Evolutionary conservation across 1,139 yeast genomes (phyloP).

Genomic region (Taiozyma sp.): DNA sequence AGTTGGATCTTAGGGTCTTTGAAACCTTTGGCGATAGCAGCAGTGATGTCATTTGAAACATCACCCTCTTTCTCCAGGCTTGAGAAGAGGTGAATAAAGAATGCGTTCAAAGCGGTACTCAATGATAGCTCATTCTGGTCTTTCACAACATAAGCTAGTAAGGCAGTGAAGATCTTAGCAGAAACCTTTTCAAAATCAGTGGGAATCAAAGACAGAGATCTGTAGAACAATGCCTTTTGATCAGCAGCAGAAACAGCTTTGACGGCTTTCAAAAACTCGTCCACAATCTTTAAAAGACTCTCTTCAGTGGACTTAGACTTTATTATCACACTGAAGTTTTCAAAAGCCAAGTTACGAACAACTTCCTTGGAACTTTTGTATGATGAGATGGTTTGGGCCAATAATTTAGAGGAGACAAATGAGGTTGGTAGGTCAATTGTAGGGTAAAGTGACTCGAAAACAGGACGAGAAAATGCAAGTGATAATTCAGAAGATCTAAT

Average conservation of each 20-base stretch:
- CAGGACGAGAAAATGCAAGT: constrained; percentile 43
- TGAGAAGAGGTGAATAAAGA: constrained; percentile 38
- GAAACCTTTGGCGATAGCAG: constrained; percentile 51
- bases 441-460: constrained; percentile 37
- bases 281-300: constrained; percentile 32
- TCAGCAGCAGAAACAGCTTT: constrained; percentile 67
- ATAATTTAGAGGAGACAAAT: constrained; percentile 46
- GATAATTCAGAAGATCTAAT: constrained; percentile 80
- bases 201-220: constrained; percentile 33
- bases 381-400: constrained; percentile 56
- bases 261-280: constrained; percentile 52
- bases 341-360: constrained; percentile 51
- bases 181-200: constrained; percentile 26
- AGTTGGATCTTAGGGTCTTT: constrained; percentile 58
- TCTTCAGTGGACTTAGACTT: constrained; percentile 19
- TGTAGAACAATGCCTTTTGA: constrained; percentile 48
- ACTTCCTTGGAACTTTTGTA: constrained; percentile 68
- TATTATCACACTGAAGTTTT: constrained; percentile 32
- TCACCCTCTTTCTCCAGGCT: constrained; percentile 6
- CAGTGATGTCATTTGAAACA: constrained; percentile 13
- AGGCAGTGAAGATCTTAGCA: constrained; percentile 34
- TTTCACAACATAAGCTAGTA: constrained; percentile 53
- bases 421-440: constrained; percentile 33
- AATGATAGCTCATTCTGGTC: constrained; percentile 75
- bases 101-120: constrained; percentile 43